Base-by-base conservation (phyloP, 1,139 yeast species). In the Spencermartinsiella ligniputridi region DNA sequence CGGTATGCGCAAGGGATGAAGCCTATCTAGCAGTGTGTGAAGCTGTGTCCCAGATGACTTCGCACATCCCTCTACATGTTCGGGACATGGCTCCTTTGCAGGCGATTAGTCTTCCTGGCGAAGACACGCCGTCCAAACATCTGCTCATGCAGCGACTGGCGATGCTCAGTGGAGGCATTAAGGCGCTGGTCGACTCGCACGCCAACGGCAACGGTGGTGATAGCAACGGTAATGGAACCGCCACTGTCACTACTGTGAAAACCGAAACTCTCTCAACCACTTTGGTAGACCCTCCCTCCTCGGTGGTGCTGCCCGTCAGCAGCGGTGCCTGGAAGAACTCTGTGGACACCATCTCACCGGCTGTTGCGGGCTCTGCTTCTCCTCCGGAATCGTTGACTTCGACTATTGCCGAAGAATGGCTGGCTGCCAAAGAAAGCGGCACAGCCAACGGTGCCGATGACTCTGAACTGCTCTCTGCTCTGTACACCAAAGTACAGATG, bases 401-500 rank as follows among this genome's bases (percentile, higher is more conserved):
- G 5, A n/a, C 32, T 11, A n/a, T 27, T 6, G 32, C 32, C 15
- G 32, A 27, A 27, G 32, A 27, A 4, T 27, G 32, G 32, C 32
- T 27, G 15, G 32, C 32, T n/a, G 32, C 32, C 32, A 27, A n/a
- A 6, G 32, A 6, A 6, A n/a, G 5, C 15, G 32, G 32, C 32
- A 27, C 40, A 11, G 25, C 12, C 27, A 12, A 22, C 22, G 15
- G 13, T 9, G 33, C 25, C 13, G 13, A 34, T 33, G 39, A 21
- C 13, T 27, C 32, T 6, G 32, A 27, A n/a, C 32, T 27, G 12
- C 32, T 27, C 13, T n/a, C 32, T 11, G 36, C 41, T 12, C 60
- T 67, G 32, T 61, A 57, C 48, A 52, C 50, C 37, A 64, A 63
- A 44, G 67, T 68, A 33, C 64, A 64, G 47, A 56, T 60, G 35